Evolutionary conservation across 441 rosid species (phyloP), one percentile per base, ranked within the genome.

Genomic region (Biscutella auriculata): DNA sequence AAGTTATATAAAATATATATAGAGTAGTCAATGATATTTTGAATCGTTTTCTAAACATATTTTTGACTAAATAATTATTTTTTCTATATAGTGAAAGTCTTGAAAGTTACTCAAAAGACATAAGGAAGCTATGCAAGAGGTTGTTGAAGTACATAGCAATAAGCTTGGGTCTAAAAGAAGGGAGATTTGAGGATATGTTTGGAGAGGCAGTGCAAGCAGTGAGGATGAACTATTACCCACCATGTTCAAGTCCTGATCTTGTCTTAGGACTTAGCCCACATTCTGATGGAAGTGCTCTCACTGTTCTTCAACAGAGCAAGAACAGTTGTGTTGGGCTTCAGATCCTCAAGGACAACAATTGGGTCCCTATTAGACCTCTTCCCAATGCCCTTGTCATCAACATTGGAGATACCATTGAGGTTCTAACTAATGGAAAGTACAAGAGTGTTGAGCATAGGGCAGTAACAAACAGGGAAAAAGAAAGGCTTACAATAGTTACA

Each of bases 241-340:
- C 97, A 67, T 90, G 97, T 76, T 60, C 95, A 60, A 80, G 86
- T 62, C 98, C 96, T 32, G 95, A 91, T 75, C 96, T 88, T 68
- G 98, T 91, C 55, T 65, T 88, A 30, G 98, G 98, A 12, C 83
- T 88, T 29, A 91, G 96, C 57, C 98, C 96, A 39, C 96, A 91
- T 75, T 88, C 96, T 26, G 96, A 91, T 74, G 98, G 98, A 35
- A 91, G 98, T 77, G 98, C 95, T 45, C 76, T 91, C 48, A 85
- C 98, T 41, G 95, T 88, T 29, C 71, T 91, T 71, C 98, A 88
- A 70, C 98, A 91, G 61, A 76, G 73, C 36, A 87, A 75, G 55
- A 76, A 79, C 19, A 69, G 83, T 73, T 71, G 81, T 33, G 87
- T 70, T 10, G 96, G 96, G 17, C 91, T 91, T 50, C 98, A 91